Evolutionary conservation across 2,329 filamentous ascomycete species (phyloP), one percentile per base, ranked within the genome.

Genomic region (Fusarium equiseti): DNA sequence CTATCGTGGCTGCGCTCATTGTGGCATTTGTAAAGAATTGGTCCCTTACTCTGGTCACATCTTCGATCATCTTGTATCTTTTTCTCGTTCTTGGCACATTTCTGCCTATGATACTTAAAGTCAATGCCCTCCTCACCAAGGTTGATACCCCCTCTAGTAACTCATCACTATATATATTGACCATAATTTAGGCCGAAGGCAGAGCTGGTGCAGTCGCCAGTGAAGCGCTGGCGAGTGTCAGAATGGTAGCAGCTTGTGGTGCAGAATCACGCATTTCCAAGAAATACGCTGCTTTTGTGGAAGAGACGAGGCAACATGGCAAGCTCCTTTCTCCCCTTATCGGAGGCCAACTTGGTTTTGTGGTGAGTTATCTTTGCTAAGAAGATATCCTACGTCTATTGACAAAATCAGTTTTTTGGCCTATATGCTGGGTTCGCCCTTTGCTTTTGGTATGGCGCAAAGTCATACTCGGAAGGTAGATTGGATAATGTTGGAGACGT

Each of bases 221-320:
- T 59, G 89, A 91, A 76, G 82, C 88, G 4, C 84, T 91, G 69
- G 81, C 83, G 2, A 86, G 85, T 52, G 87, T 91, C 38, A 83
- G 88, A 9, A 91, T 90, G 83, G 82, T 91, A 35, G 83, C 86
- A 40, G 89, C 89, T 1, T 91, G 88, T 71, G 88, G 88, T 38
- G 89, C 89, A 15, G 87, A 91, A 75, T 75, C 79, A 16, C 84
- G 86, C 8, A 83, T 90, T 59, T 80, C 83, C 0, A 78, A 81
- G 50, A 87, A 85, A 35, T 91, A 90, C 73, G 78, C 83, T 16
- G 79, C 81, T 8, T 89, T 86, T 82, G 84, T 89, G 22, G 80
- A 85, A n/a, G 84, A 88, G 58, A 85, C 87, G 3, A 84, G 82
- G 60, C 80, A 79, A 56, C 83, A 86, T 59, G 86, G 85, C 3